Base-by-base conservation (phyloP, 2,329 filamentous ascomycete species). In the Pestalotiopsis sp. region DNA sequence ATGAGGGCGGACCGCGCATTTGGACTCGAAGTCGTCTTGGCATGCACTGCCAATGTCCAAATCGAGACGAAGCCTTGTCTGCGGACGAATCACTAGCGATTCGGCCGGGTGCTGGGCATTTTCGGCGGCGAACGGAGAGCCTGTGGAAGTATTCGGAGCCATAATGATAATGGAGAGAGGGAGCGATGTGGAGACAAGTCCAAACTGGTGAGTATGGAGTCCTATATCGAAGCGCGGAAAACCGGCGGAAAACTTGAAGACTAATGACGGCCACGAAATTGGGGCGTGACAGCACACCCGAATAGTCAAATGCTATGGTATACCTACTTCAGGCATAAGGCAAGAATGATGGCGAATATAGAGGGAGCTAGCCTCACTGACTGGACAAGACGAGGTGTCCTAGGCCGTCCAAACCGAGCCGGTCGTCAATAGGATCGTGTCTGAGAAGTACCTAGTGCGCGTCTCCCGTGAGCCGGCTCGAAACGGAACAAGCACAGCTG, bases 51-150 rank as follows among this genome's bases (percentile, higher is more conserved):
- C 45, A 17, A 64, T 56, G 49, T 61, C 17, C 52, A 62, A 41
- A 59, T 63, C 45, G 7, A 69, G 13, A 31, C 23, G 64, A 31
- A 69, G 68, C n/a, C 61, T 41, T 13, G 66, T 25, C 14, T 65
- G 27, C 20, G 60, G n/a, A 3, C 60, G 66, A 27, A 68, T 68
- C 20, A 57, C 66, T 38, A 67, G 36, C 6, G 57, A 61, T 38
- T 67, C 58, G 66, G 41, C 66, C 58, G 63, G 27, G 7, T 25
- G n/a, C 25, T 41, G 45, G 17, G 17, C 31, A 31, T 31, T 31
- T 38, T 17, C 45, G 39, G 27, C 23, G 20, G 63, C 12, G 13
- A 13, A 23, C n/a, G 57, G 25, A 56, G 27, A 31, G 52, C 17
- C 14, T 27, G 14, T 41, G 52, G 64, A 52, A 60, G 17, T 39